A percentile compares a stretch with the other conserved stretches of the same genome.
phyloP scores from a whole-genome alignment of 2,329 filamentous ascomycete species.

The Colletotrichum sp. region DNA sequence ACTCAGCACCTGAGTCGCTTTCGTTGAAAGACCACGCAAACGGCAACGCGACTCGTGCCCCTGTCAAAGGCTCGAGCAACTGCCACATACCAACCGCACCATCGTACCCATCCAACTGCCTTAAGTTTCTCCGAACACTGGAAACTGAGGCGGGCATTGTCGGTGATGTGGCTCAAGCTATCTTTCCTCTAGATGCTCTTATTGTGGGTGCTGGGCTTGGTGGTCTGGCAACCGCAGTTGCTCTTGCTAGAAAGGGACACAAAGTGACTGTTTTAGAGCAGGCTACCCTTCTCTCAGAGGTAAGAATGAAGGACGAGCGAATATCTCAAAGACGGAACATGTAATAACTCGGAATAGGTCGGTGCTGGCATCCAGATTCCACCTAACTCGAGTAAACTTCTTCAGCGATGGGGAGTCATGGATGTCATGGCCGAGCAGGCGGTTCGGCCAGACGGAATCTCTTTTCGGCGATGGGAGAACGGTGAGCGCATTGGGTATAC shows the following conservation, averaged over 20 bases:
- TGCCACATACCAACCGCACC: background rate
- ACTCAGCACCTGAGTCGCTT: background rate
- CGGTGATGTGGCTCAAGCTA: background rate
- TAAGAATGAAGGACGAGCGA: background rate
- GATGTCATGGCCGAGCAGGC: slow-evolving; percentile 26
- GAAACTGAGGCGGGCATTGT: background rate
- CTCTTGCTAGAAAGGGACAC: slow-evolving; percentile 11
- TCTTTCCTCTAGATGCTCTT: background rate
- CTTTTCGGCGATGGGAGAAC: slow-evolving; percentile 29
- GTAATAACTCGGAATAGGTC: background rate
- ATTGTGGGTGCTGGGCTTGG: slow-evolving; percentile 22
- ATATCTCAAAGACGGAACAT: background rate
- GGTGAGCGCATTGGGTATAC: slow-evolving; percentile 27
- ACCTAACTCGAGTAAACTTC: slow-evolving; percentile 22
- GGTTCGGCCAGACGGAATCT: slow-evolving; percentile 23
- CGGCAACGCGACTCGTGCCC: background rate
- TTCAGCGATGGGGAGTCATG: slow-evolving; percentile 24
- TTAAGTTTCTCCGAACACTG: slow-evolving; percentile 1
- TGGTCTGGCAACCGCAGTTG: slow-evolving; percentile 19
- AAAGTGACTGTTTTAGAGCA: slow-evolving; percentile 20
- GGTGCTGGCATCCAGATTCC: slow-evolving; percentile 25
- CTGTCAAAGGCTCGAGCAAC: background rate
- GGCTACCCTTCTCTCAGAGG: slow-evolving; percentile 5
- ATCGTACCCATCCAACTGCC: slow-evolving; percentile 18
- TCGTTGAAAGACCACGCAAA: background rate